Conservation (phyloP, 306 rosid species). For the Sophora flavescens region DNA sequence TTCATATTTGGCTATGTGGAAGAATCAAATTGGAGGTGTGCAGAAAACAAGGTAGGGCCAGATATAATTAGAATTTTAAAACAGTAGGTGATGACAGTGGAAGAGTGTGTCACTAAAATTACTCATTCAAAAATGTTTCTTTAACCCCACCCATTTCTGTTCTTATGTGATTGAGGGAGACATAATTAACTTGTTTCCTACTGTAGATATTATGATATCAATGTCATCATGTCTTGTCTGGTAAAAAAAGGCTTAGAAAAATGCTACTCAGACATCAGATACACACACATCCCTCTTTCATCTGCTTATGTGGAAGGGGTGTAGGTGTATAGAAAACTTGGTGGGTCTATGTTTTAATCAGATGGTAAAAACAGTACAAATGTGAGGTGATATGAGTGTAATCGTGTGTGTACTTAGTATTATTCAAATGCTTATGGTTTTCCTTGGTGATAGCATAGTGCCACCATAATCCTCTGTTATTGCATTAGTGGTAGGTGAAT, state of each 20-base stretch:
- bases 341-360: not conserved
- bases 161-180: constrained; percentile 21
- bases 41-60: not conserved
- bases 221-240: constrained; percentile 48
- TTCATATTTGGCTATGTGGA: not conserved
- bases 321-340: not conserved
- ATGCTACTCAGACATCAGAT: not conserved
- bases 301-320: not conserved
- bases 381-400: not conserved
- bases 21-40: too few species aligned
- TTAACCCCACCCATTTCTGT: constrained; percentile 36
- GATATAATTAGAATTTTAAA: not conserved
- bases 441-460: constrained; percentile 41
- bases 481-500: constrained; percentile 43
- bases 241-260: not conserved
- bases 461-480: constrained; percentile 39
- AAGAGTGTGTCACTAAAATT: too few species aligned
- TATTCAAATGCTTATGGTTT: constrained; percentile 19
- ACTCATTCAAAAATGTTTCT: constrained; percentile 43
- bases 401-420: not conserved
- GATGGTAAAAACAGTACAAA: not conserved
- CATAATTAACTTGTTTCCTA: constrained; percentile 34
- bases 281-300: not conserved
- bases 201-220: constrained; percentile 41
- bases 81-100: not conserved